A percentile compares a stretch with the other conserved stretches of the same genome.
These are phyloP conservation scores for Botryotinia globosa DNA, from an alignment of 2,329 filamentous ascomycete species.

Conservation along the genomic window DNA sequence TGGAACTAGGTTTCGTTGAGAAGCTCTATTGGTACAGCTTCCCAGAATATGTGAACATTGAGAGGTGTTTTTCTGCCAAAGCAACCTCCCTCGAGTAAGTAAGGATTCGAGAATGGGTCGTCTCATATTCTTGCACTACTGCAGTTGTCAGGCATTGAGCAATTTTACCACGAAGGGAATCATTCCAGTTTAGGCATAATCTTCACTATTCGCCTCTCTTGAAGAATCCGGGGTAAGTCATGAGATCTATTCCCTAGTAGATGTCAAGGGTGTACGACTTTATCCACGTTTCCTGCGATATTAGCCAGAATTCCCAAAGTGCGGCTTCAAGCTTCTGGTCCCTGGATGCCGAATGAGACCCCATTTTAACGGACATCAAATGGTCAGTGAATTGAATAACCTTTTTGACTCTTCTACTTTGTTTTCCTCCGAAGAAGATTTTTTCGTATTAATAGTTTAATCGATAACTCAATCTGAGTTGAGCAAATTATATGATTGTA, in stretches of 20 bases:
- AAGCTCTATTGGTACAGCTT: background rate
- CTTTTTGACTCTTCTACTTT: background rate
- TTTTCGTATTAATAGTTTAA: background rate
- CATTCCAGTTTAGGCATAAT: background rate
- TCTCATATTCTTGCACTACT: background rate
- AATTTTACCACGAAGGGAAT: constrained; percentile 15
- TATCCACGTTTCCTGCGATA: constrained; percentile 7
- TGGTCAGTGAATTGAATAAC: background rate
- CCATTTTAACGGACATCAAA: background rate
- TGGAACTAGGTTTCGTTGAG: background rate
- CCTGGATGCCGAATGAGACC: background rate
- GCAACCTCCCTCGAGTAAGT: background rate
- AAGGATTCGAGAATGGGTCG: background rate
- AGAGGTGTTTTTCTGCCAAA: background rate
- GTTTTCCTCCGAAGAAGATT: background rate
- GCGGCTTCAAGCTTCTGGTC: background rate
- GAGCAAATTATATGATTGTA: background rate
- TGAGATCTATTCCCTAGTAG: background rate
- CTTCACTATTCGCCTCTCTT: background rate
- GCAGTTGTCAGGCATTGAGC: background rate
- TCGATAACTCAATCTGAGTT: background rate
- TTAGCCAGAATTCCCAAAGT: constrained; percentile 11
- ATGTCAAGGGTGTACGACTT: constrained; percentile 7
- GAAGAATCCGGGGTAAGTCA: constrained; percentile 19
- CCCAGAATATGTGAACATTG: background rate